phyloP scores from a whole-genome alignment of 176 grass and related monocot species.

The Oryza officinalis region DNA sequence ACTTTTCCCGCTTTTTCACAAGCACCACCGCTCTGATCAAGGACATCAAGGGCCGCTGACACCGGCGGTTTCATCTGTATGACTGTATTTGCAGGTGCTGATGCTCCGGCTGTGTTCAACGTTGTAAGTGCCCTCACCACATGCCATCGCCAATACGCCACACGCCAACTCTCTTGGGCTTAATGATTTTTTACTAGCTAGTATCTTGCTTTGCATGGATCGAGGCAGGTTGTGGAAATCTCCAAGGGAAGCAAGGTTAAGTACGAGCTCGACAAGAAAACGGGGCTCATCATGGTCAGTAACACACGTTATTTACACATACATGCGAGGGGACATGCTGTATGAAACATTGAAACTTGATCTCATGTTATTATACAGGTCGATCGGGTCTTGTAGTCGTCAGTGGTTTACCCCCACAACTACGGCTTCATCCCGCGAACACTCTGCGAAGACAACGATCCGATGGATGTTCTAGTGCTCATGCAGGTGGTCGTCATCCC shows the following conservation, averaged over 20 bases:
- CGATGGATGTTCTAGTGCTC: conserved; percentile 73
- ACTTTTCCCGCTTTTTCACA: too few relatives aligned
- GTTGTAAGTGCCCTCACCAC: conserved; percentile 40
- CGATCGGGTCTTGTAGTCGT: conserved; percentile 68
- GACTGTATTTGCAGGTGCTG: conserved; percentile 62
- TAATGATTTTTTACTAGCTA: not conserved
- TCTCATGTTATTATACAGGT: conserved; percentile 29
- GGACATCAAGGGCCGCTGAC: too few relatives aligned
- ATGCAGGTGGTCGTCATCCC: conserved; percentile 45
- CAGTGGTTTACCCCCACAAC: conserved; percentile 80
- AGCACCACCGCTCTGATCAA: not conserved
- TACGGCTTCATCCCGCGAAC: conserved; percentile 81
- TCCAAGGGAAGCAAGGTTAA: conserved; percentile 50
- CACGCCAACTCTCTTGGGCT: not conserved
- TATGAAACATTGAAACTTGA: not conserved
- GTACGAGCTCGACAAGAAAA: conserved; percentile 81
- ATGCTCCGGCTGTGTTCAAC: conserved; percentile 69
- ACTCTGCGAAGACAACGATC: conserved; percentile 78
- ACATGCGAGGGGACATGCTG: not conserved
- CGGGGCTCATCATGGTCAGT: conserved; percentile 65
- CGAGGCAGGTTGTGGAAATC: conserved; percentile 62
- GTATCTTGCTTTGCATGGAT: not conserved
- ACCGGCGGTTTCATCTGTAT: too few relatives aligned
- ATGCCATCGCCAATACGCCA: not conserved
- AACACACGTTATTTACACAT: not conserved